Evolutionary conservation across 306 rosid species (phyloP).

Genomic region (Gastrolobium bilobum): DNA sequence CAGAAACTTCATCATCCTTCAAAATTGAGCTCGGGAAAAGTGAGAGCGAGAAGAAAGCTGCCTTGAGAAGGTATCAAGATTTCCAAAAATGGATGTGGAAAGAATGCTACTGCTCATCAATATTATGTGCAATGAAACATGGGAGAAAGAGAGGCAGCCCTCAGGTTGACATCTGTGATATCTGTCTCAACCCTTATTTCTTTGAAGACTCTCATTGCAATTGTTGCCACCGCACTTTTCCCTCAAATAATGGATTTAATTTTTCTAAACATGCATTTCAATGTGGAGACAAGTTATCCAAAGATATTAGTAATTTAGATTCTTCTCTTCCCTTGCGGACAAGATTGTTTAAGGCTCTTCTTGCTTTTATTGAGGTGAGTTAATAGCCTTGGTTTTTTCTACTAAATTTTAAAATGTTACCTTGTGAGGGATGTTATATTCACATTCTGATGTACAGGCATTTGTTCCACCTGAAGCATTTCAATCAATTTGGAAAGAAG

Average conservation of each 20-base stretch:
- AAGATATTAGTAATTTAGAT: slow-evolving; percentile 59
- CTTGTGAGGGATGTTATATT: slow-evolving; percentile 10
- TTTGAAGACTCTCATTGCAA: slow-evolving; percentile 82
- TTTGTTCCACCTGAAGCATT: slow-evolving; percentile 83
- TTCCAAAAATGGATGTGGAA: slow-evolving; percentile 92
- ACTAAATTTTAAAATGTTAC: slow-evolving; percentile 17
- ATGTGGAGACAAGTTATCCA: slow-evolving; percentile 65
- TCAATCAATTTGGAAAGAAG: slow-evolving; percentile 77
- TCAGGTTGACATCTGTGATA: slow-evolving; percentile 74
- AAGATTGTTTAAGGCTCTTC: slow-evolving; percentile 76
- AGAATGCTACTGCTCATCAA: slow-evolving; percentile 73
- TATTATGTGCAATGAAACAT: slow-evolving; percentile 69
- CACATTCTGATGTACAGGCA: slow-evolving; percentile 61
- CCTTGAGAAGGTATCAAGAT: slow-evolving; percentile 87
- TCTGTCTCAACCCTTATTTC: slow-evolving; percentile 70
- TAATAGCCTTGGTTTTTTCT: slow-evolving; percentile 4
- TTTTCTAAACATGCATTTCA: slow-evolving; percentile 71
- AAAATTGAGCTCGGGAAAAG: slow-evolving; percentile 87
- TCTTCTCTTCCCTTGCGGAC: slow-evolving; percentile 78
- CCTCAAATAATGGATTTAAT: slow-evolving; percentile 55
- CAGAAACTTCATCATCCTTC: slow-evolving; percentile 80
- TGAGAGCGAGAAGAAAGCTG: slow-evolving; percentile 80
- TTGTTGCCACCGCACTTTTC: slow-evolving; percentile 77
- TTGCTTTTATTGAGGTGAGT: slow-evolving; percentile 85
- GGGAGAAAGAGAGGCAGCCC: slow-evolving; percentile 76